Evolutionary conservation across 176 grass and related monocot species (phyloP).

Genomic region (Areca catechu): DNA sequence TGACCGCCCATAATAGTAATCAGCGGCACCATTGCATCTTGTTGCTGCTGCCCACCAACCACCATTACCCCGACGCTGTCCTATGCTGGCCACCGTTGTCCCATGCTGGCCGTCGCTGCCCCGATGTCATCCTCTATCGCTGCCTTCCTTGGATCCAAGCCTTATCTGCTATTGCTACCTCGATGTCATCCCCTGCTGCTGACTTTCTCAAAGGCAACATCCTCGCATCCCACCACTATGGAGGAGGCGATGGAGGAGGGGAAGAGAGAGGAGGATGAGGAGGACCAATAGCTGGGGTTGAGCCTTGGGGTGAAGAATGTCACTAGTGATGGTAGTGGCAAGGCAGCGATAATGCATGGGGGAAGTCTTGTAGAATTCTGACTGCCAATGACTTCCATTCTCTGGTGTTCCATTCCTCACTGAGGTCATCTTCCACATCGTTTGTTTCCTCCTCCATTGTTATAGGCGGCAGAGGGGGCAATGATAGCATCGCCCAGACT

Average conservation of each 20-base stretch:
- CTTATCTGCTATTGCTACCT: too few species aligned
- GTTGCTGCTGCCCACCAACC: too few species aligned
- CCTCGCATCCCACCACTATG: too few species aligned
- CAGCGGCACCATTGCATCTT: too few species aligned
- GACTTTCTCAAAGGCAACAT: too few species aligned
- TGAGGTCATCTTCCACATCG: slow-evolving; percentile 7
- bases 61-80: too few species aligned
- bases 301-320: slow-evolving; percentile 29
- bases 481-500: not conserved
- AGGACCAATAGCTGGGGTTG: slow-evolving; percentile 25
- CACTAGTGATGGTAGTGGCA: not conserved
- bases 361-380: slow-evolving; percentile 3
- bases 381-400: slow-evolving; percentile 13
- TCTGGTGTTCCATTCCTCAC: not conserved
- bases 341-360: not conserved
- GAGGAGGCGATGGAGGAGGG: slow-evolving; percentile 7
- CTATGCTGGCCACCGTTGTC: too few species aligned
- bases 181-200: too few species aligned
- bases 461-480: not conserved
- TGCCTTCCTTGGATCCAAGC: too few species aligned
- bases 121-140: too few species aligned
- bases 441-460: slow-evolving; percentile 7
- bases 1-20: too few species aligned
- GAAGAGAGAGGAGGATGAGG: not conserved
- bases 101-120: too few species aligned